phyloP scores from a whole-genome alignment of 1,284 basidiomycete genomes.

The Caloboletus inedulis region DNA sequence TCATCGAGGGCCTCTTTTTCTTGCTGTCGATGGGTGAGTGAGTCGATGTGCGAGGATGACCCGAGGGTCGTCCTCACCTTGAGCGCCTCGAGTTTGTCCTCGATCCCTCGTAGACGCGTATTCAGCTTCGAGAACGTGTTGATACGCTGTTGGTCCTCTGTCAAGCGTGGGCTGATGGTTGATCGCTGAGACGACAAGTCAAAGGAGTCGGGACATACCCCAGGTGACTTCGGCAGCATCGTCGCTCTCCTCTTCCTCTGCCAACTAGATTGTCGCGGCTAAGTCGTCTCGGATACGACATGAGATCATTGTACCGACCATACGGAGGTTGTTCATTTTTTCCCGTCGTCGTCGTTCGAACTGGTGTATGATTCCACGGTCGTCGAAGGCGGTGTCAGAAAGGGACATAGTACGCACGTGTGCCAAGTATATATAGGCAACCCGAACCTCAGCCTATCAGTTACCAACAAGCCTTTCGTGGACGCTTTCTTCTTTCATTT shows the following conservation, averaged over 20 bases:
- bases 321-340: constrained; percentile 48
- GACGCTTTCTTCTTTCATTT: neutral
- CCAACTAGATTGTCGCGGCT: constrained; percentile 45
- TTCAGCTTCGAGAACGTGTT: constrained; percentile 93
- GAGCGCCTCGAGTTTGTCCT: constrained; percentile 69
- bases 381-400: too few relatives aligned
- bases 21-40: constrained; percentile 47
- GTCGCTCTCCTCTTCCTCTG: constrained; percentile 75
- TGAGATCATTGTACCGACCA: constrained; percentile 39
- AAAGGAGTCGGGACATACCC: constrained; percentile 52
- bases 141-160: constrained; percentile 93
- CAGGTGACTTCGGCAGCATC: constrained; percentile 89
- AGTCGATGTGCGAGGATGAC: neutral
- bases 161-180: neutral
- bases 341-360: neutral
- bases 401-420: too few relatives aligned
- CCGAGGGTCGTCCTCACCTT: constrained; percentile 49
- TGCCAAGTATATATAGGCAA: too few relatives aligned
- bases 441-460: too few relatives aligned
- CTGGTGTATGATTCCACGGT: neutral
- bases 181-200: too few relatives aligned
- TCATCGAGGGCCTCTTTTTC: constrained; percentile 94
- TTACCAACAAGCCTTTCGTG: neutral
- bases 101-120: constrained; percentile 67
- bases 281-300: neutral